Percentiles rank a stretch among this genome's conserved stretches.
phyloP scores from a whole-genome alignment of 306 rosid species.

The Cicer cuneatum region DNA sequence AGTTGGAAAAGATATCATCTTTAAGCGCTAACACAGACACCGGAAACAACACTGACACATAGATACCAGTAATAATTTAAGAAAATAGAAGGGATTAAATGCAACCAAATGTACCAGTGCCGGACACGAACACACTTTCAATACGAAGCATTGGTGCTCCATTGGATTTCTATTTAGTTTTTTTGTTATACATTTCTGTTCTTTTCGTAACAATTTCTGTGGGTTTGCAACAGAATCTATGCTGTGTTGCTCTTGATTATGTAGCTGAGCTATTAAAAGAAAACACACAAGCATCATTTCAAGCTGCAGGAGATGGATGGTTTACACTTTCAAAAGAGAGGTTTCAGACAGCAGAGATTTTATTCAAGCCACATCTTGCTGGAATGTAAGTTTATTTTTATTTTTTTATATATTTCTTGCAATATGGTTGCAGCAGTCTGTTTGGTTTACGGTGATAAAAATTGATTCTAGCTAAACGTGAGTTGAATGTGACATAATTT shows the following conservation, averaged over 20 bases:
- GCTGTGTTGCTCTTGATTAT: slow-evolving; percentile 87
- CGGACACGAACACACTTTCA: too few species aligned
- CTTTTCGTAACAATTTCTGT: not conserved
- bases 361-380: slow-evolving; percentile 83
- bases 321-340: slow-evolving; percentile 86
- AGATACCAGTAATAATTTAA: too few species aligned
- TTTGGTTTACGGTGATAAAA: too few species aligned
- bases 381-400: slow-evolving; percentile 65
- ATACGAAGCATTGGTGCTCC: too few species aligned
- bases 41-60: too few species aligned
- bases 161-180: not conserved
- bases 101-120: too few species aligned
- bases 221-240: slow-evolving; percentile 63
- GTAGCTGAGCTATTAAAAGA: slow-evolving; percentile 78
- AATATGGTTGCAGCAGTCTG: not conserved
- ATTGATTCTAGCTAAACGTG: too few species aligned
- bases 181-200: not conserved
- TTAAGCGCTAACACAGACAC: too few species aligned
- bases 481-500: too few species aligned
- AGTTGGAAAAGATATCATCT: not conserved
- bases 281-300: slow-evolving; percentile 67
- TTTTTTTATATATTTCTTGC: not conserved
- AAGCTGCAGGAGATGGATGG: slow-evolving; percentile 69
- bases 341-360: slow-evolving; percentile 86
- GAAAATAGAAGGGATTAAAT: too few species aligned